These are phyloP conservation scores for Mycena venus DNA, from an alignment of 768 basidiomycete genomes.

Conservation along the genomic window DNA sequence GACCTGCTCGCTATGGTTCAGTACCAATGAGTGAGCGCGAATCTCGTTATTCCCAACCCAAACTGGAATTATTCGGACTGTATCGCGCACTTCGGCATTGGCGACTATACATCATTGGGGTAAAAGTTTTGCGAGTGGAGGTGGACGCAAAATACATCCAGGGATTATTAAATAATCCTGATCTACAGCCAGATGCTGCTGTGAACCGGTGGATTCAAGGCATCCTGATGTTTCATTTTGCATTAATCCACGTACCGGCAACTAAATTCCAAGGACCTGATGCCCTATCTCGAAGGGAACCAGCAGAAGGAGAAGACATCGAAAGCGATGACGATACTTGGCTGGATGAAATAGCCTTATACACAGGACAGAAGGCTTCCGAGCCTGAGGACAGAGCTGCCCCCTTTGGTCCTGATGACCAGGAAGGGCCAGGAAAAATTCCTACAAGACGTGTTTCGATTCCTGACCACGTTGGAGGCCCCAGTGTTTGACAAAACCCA, in stretches of 20 bases:
- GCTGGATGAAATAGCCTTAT: slow-evolving; percentile 10
- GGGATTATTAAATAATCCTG: background rate
- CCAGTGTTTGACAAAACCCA: slow-evolving; percentile 16
- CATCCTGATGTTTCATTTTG: background rate
- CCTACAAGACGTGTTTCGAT: background rate
- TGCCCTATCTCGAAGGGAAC: background rate
- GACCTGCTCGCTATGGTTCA: slow-evolving; percentile 26
- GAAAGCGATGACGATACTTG: background rate
- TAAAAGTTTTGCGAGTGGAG: background rate
- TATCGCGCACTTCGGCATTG: background rate
- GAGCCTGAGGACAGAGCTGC: no score
- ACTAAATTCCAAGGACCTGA: background rate
- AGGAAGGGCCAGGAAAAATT: background rate
- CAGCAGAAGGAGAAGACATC: background rate
- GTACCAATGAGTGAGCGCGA: background rate
- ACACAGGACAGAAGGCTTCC: background rate
- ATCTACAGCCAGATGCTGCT: background rate
- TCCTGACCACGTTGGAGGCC: slow-evolving; percentile 24
- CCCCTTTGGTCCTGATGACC: no score
- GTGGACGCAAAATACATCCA: background rate
- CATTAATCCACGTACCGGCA: background rate
- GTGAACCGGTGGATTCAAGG: background rate
- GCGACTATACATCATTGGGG: background rate
- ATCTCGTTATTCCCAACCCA: background rate
- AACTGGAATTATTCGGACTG: background rate